A percentile compares a stretch with the other conserved stretches of the same genome.
Conservation (phyloP, 176 grass and related monocot genomes). For the Carex pumila region DNA sequence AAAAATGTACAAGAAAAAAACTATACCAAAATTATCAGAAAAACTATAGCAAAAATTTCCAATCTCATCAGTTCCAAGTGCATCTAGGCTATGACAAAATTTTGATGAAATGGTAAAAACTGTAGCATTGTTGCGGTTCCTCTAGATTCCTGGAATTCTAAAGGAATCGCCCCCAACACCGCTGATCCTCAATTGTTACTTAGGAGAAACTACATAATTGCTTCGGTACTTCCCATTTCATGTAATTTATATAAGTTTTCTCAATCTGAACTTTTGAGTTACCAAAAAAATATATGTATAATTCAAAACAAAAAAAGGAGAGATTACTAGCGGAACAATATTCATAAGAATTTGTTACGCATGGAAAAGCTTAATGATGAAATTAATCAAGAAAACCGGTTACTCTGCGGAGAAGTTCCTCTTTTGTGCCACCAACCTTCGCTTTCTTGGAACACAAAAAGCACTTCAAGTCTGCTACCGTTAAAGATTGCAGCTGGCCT, state of each 20-base stretch:
- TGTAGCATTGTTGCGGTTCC: not conserved
- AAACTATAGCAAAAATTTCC: too few species aligned
- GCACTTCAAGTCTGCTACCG: conserved; percentile 56
- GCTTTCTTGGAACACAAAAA: conserved; percentile 59
- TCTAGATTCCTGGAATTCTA: not conserved
- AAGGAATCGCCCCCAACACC: too few species aligned
- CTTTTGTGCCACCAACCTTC: conserved; percentile 79
- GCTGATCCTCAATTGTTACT: not conserved
- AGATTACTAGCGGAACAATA: not conserved
- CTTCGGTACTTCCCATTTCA: not conserved
- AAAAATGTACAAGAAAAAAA: too few species aligned
- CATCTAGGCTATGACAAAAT: too few species aligned
- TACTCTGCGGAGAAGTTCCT: conserved; percentile 51
- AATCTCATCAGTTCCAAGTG: too few species aligned
- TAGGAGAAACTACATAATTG: not conserved
- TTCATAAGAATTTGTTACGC: not conserved
- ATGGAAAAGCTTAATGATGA: not conserved
- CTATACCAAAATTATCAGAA: too few species aligned
- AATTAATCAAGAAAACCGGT: conserved; percentile 49
- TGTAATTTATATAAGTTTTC: not conserved
- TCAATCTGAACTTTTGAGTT: not conserved
- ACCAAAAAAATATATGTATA: not conserved
- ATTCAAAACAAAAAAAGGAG: not conserved
- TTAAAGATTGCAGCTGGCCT: conserved; percentile 54
- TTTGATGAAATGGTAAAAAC: too few species aligned